These are phyloP conservation scores for Xylaria sp. DNA, from an alignment of 2,329 filamentous ascomycete genomes.

Conservation along the genomic window DNA sequence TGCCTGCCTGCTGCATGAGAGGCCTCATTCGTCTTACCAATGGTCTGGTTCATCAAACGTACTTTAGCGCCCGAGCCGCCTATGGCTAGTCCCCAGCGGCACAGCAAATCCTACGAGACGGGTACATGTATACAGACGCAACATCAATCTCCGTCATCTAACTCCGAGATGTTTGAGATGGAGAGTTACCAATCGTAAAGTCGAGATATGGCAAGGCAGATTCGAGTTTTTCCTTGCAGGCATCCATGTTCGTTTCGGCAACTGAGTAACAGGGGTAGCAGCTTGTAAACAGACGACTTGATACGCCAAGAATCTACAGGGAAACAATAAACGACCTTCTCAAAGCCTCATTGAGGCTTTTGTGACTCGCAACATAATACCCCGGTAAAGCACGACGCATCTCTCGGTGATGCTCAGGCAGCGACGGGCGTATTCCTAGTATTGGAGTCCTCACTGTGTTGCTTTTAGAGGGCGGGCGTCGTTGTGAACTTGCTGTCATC, in stretches of 20 bases:
- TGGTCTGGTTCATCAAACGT: not conserved
- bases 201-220: constrained; percentile 12
- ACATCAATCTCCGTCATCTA: not conserved
- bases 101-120: constrained; percentile 13
- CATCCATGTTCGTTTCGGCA: not conserved
- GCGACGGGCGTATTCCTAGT: not conserved
- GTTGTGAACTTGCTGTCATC: not conserved
- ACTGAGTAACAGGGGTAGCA: not conserved
- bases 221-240: not conserved
- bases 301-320: constrained; percentile 6
- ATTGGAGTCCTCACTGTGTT: not conserved
- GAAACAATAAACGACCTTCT: not conserved
- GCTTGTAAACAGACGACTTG: not conserved
- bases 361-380: not conserved
- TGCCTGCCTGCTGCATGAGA: not conserved
- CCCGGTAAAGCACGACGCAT: not conserved
- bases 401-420: not conserved
- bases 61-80: constrained; percentile 4
- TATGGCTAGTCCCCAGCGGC: constrained; percentile 14
- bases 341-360: not conserved
- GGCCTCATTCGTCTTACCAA: constrained; percentile 4
- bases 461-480: not conserved
- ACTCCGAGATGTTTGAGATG: constrained; percentile 2
- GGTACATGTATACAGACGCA: not conserved
- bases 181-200: not conserved